Conservation (phyloP, 2,329 filamentous ascomycete species). For the Aspergillus flavus region DNA sequence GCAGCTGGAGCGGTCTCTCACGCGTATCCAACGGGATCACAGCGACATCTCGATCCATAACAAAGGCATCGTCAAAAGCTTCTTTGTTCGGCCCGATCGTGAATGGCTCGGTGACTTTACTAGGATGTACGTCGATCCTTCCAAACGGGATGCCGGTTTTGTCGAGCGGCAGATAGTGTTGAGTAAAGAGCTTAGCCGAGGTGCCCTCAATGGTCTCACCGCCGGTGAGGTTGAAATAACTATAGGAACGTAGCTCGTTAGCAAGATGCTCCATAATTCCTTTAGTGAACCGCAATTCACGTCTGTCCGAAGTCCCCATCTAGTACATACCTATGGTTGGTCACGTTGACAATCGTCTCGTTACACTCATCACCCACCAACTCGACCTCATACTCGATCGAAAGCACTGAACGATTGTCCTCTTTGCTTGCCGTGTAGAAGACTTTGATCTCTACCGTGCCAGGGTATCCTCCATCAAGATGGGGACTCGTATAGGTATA, state of each 20-base stretch:
- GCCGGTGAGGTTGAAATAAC: conserved; percentile 69
- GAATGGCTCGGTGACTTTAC: conserved; percentile 68
- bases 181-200: conserved; percentile 59
- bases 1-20: conserved; percentile 61
- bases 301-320: neutral
- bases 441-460: conserved; percentile 75
- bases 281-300: neutral
- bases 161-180: conserved; percentile 74
- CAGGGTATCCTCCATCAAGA: conserved; percentile 88
- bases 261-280: neutral
- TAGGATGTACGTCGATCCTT: conserved; percentile 64
- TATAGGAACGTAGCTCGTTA: conserved; percentile 28
- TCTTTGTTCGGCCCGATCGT: conserved; percentile 71
- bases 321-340: conserved; percentile 77
- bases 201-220: conserved; percentile 64
- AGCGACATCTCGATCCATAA: conserved; percentile 67
- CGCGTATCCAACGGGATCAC: conserved; percentile 69
- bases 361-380: conserved; percentile 73
- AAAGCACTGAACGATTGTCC: conserved; percentile 68
- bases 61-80: conserved; percentile 87
- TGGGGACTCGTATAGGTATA: conserved; percentile 71
- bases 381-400: conserved; percentile 87
- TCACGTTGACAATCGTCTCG: conserved; percentile 92
- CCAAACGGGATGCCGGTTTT: conserved; percentile 73
- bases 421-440: conserved; percentile 78